Evolutionary conservation across 2,329 filamentous ascomycete species (phyloP), one percentile per base, ranked within the genome.

Genomic region (Cryphonectria nitschkei): DNA sequence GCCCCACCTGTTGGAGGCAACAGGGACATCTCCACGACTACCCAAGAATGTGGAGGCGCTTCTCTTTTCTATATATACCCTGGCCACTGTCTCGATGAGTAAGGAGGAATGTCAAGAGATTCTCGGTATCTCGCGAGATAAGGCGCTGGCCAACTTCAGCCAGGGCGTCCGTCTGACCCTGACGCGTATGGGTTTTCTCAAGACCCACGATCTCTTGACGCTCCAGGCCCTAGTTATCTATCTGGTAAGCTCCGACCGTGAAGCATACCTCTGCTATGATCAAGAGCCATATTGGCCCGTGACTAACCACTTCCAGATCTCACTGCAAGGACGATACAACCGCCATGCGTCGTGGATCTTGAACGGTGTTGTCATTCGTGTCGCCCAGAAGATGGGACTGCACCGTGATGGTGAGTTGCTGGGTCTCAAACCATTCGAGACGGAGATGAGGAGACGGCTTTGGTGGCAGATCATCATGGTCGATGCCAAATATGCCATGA

Each of bases 301-400:
- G 46, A n/a, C 46, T 50, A 56, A 1, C 16, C 16, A 14, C 22
- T 14, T 7, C 2, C 66, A 89, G 86, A 78, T 86, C 64, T 88
- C 87, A 0, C 80, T 90, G 0, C 84, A 88, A 67, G 86, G 87
- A 46, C 84, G 86, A 7, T 88, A 88, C 75, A 86, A 89, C 72
- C 84, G 85, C 2, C 87, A 90, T 74, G 85, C 86, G 1, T 82
- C 86, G 5, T 90, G 88, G 87, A 85, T 90, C 60, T 76, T 91
- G 32, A 88, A 87, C 67, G 89, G 89, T 5, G 82, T 89, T 22
- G 83, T 88, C 6, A 83, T 92, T 46, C 85, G 90, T 29, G 88
- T 92, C 67, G 89, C 89, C 0, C 87, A 91, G 76, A 89, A 90
- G 76, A 89, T 92, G 84, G 90, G 90, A 0, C 83, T 92, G 64